phyloP scores from a whole-genome alignment of 1,284 basidiomycete species.

The Caloboletus inedulis region DNA sequence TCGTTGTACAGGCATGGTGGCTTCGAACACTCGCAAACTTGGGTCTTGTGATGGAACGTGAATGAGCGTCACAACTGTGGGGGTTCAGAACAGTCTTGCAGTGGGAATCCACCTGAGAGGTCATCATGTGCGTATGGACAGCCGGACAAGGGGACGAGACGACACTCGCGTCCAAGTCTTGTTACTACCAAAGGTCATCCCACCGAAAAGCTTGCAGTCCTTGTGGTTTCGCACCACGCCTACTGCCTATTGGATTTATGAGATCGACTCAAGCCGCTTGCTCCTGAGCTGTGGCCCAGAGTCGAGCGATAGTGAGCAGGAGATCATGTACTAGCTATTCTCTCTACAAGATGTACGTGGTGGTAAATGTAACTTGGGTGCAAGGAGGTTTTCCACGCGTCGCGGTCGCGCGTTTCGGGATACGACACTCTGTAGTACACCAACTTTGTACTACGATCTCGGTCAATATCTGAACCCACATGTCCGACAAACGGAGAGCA shows the following conservation, averaged over 20 bases:
- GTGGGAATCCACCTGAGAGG: too few relatives aligned
- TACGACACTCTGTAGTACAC: background rate
- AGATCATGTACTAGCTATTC: background rate
- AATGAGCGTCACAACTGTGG: too few relatives aligned
- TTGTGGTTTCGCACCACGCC: too few relatives aligned
- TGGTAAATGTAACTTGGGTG: background rate
- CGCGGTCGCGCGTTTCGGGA: background rate
- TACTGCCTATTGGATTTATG: background rate
- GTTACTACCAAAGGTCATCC: too few relatives aligned
- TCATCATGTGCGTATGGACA: too few relatives aligned
- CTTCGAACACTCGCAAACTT: too few relatives aligned
- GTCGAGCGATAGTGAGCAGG: background rate
- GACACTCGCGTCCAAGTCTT: too few relatives aligned
- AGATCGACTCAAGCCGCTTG: too few relatives aligned
- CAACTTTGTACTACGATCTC: background rate
- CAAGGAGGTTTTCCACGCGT: conserved; percentile 23
- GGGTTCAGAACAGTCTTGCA: background rate
- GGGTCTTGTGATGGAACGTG: background rate
- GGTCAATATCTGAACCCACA: conserved; percentile 13
- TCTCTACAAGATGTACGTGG: background rate
- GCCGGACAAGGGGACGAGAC: too few relatives aligned
- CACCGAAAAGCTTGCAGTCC: too few relatives aligned
- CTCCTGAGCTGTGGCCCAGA: too few relatives aligned
- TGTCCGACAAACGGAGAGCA: conserved; percentile 58
- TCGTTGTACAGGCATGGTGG: conserved; percentile 14